phyloP scores from a whole-genome alignment of 1,284 basidiomycete genomes.

The Psilocybe mexicana region DNA sequence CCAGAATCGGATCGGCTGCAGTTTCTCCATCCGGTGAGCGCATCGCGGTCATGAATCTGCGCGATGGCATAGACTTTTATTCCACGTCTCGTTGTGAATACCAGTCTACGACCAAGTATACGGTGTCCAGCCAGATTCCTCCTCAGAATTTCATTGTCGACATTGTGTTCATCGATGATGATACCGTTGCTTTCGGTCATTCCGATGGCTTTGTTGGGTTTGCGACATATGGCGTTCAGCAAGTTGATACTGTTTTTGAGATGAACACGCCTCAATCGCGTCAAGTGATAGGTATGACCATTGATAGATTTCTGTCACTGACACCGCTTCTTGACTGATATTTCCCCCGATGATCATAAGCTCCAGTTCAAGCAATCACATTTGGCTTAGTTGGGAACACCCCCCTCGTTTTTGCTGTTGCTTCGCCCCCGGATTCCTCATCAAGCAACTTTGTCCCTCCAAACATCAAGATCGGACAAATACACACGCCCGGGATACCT shows the following conservation, averaged over 20 bases:
- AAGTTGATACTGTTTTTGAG: neutral
- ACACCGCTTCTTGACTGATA: no score
- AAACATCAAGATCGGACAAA: no score
- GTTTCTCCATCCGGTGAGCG: conserved; percentile 1
- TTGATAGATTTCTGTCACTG: no score
- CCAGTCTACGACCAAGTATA: neutral
- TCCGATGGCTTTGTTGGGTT: neutral
- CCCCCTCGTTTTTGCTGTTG: no score
- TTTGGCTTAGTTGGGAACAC: no score
- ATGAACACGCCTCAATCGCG: no score
- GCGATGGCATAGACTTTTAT: neutral
- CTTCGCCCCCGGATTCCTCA: no score
- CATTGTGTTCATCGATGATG: conserved; percentile 1
- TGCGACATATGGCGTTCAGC: neutral
- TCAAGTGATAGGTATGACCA: no score
- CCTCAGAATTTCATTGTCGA: neutral
- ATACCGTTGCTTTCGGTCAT: conserved; percentile 1
- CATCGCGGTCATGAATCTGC: conserved; percentile 1
- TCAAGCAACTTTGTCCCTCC: no score
- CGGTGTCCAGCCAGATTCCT: neutral
- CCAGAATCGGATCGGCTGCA: neutral
- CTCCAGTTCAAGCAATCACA: no score
- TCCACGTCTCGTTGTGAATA: neutral
- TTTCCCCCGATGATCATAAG: no score
- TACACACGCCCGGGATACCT: no score